Base-by-base conservation (phyloP, 2,329 filamentous ascomycete genomes). In the Fonsecaea multimorphosa region DNA sequence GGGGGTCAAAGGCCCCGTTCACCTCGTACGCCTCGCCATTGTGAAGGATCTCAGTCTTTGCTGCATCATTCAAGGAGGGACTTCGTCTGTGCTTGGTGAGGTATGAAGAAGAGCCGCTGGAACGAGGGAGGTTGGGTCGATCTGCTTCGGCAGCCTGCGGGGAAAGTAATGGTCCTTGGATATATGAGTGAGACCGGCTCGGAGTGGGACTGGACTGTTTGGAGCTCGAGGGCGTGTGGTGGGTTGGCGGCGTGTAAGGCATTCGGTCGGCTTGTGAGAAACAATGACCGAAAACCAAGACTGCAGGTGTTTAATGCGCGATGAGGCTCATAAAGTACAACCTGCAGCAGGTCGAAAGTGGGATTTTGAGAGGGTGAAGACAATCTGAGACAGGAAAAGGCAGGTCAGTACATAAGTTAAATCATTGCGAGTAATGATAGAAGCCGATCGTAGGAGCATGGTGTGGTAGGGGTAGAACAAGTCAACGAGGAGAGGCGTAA, bases 11-110 rank as follows among this genome's bases (percentile, higher is more conserved):
- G 9, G 31, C 57, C 32, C 61, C 64, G 27, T 65, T 63, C 73
- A 76, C 61, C 71, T 61, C 51, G 55, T 62, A 66, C 58, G 58
- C 40, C 59, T 71, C 68, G 54, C 70, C 63, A 64, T 68, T 67
- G 60, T 68, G 55, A 32, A 68, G 44, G 27, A 67, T 27, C 58
- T 70, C 72, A 76, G 74, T 70, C 68, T 74, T 68, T 27, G 46
- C 27, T 65, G 73, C 68, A 73, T 77, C 73, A 65, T 76, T 74
- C 64, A 80, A 76, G 8, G 85, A 87, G 4, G 86, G 84, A 64
- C 85, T 85, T 60, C 87, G 83, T 61, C 87, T 81, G 73, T 88
- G 86, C 75, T 84, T 86, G 76, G 83, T 84, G 62, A 88, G 80
- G 74, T 89, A 89, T 16, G 86, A 83, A 3, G 85, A 83, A 34